Conservation (phyloP, 768 basidiomycete species). For the Cubamyces lactineus region DNA sequence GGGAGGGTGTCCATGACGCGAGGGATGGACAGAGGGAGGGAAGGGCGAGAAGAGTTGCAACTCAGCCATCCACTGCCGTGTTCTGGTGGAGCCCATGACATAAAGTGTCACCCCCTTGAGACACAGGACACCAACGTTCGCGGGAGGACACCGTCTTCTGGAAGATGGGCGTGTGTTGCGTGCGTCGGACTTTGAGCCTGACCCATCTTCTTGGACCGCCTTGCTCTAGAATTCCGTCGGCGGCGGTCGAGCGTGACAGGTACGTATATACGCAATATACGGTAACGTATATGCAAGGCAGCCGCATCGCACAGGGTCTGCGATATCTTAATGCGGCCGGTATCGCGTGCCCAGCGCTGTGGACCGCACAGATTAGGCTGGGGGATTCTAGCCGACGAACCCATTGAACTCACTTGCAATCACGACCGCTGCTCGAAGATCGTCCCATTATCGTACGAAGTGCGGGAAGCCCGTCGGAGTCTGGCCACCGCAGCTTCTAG, state of each 20-base stretch:
- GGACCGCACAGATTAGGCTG: background rate
- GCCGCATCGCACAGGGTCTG: too few relatives aligned
- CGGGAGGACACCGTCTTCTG: slow-evolving; percentile 10
- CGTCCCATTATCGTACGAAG: background rate
- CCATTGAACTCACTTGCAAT: too few relatives aligned
- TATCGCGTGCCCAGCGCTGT: too few relatives aligned
- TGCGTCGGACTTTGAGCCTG: background rate
- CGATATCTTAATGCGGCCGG: too few relatives aligned
- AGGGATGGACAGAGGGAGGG: background rate
- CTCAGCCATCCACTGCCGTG: slow-evolving; percentile 5
- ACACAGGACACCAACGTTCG: slow-evolving; percentile 16
- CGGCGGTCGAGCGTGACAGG: background rate
- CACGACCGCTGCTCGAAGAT: background rate
- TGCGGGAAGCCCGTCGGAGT: slow-evolving; percentile 5
- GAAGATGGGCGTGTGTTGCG: background rate
- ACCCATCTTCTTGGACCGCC: background rate
- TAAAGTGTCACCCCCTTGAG: slow-evolving; percentile 9
- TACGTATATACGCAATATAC: background rate
- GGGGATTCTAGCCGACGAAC: slow-evolving; percentile 1
- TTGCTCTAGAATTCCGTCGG: background rate
- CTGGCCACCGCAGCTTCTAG: background rate
- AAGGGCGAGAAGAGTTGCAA: slow-evolving; percentile 6
- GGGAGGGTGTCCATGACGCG: background rate
- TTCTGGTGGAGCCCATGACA: slow-evolving; percentile 11
- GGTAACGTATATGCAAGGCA: too few relatives aligned